Evolutionary conservation across 2,329 filamentous ascomycete genomes (phyloP).

Genomic region (Arachnomyces sp.): DNA sequence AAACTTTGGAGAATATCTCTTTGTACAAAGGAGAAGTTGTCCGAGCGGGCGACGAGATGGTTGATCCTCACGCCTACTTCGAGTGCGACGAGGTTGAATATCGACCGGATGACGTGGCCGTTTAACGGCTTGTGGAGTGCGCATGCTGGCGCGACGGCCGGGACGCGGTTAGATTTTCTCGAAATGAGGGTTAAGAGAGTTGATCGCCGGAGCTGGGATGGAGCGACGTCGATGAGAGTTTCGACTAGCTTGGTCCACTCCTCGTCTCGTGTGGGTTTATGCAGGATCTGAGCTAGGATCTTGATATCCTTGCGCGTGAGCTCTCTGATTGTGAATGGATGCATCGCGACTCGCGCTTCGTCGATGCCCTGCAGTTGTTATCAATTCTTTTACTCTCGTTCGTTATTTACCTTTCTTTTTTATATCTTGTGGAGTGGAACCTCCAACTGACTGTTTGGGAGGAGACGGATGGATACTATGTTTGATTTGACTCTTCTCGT

Average conservation of each 20-base stretch:
- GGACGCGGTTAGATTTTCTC: not conserved
- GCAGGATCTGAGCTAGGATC: slow-evolving; percentile 4
- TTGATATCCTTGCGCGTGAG: slow-evolving; percentile 7
- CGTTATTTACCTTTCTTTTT: too few species aligned
- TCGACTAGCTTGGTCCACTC: not conserved
- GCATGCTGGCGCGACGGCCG: slow-evolving; percentile 7
- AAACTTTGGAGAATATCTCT: slow-evolving; percentile 15
- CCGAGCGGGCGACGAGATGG: slow-evolving; percentile 9
- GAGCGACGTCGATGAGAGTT: slow-evolving; percentile 3
- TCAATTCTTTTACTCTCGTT: too few species aligned
- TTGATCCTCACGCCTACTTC: slow-evolving; percentile 17
- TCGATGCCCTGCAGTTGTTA: too few species aligned
- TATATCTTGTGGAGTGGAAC: too few species aligned
- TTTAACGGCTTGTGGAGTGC: slow-evolving; percentile 14
- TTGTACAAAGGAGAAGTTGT: slow-evolving; percentile 12
- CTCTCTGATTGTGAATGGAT: not conserved
- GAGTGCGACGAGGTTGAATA: slow-evolving; percentile 12
- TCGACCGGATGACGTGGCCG: slow-evolving; percentile 9
- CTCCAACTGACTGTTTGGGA: too few species aligned
- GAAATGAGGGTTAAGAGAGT: slow-evolving; percentile 2
- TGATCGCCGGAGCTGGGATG: slow-evolving; percentile 8
- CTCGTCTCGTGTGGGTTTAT: not conserved
- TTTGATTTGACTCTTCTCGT: too few species aligned
- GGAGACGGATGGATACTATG: too few species aligned
- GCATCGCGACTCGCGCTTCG: too few species aligned